Conservation (phyloP, 1,284 basidiomycete genomes). For the Schizopora paradoxa region DNA sequence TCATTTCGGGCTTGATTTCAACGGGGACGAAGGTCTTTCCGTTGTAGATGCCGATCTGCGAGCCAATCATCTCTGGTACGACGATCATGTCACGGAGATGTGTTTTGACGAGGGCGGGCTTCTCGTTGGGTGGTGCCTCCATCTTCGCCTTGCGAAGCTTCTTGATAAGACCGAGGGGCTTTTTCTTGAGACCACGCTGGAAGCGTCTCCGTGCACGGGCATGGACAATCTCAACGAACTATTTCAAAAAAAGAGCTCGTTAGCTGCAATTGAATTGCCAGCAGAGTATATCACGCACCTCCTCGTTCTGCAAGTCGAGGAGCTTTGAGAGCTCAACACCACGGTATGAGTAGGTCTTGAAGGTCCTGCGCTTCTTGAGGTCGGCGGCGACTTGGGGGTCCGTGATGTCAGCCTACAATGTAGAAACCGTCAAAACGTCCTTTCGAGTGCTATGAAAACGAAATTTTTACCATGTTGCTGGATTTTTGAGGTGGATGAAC, state of each 20-base stretch:
- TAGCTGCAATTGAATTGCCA: constrained; percentile 3
- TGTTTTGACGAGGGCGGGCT: constrained; percentile 98
- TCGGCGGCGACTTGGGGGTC: constrained; percentile 87
- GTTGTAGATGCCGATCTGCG: constrained; percentile 95
- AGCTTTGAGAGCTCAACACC: constrained; percentile 97
- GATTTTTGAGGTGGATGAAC: too few relatives aligned
- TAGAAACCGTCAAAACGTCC: too few relatives aligned
- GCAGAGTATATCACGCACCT: constrained; percentile 45
- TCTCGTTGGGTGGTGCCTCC: constrained; percentile 96
- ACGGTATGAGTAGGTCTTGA: constrained; percentile 98
- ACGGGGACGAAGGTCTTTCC: constrained; percentile 97
- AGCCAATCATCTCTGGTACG: constrained; percentile 99
- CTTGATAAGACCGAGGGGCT: constrained; percentile 98
- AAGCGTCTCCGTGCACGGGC: constrained; percentile 98
- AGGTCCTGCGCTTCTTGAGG: constrained; percentile 96
- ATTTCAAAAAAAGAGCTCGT: constrained; percentile 8
- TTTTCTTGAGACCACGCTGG: constrained; percentile 97
- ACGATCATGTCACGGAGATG: constrained; percentile 99
- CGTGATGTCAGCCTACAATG: constrained; percentile 72
- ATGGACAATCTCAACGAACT: constrained; percentile 92
- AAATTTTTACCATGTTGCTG: constrained; percentile 18
- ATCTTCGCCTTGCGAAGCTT: constrained; percentile 99
- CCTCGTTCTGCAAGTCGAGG: constrained; percentile 93
- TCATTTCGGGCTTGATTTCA: constrained; percentile 99
- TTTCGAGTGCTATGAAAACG: not conserved